Evolutionary conservation across 805 yeast species (phyloP).

Genomic region (Saccharomycopsis oosterbeekiorum): DNA sequence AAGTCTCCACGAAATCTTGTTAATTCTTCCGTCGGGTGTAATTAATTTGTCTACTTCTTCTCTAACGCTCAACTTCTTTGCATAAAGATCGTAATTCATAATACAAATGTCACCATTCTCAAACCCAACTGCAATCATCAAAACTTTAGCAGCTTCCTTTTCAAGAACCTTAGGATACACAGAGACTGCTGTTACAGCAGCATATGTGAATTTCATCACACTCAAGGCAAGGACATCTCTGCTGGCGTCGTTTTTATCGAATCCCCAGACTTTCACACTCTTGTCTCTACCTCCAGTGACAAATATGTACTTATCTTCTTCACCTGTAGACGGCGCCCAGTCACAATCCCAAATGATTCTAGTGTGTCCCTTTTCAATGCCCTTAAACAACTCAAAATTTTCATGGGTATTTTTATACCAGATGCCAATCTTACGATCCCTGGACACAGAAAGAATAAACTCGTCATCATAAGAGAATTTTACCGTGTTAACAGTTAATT

Average conservation of each 20-base stretch:
- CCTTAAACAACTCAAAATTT: conserved; percentile 28
- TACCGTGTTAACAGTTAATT: conserved; percentile 75
- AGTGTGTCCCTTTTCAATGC: conserved; percentile 68
- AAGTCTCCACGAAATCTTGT: conserved; percentile 49
- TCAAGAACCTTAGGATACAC: conserved; percentile 26
- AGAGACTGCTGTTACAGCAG: conserved; percentile 61
- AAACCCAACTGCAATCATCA: conserved; percentile 51
- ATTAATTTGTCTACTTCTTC: conserved; percentile 28
- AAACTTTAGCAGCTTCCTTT: conserved; percentile 23
- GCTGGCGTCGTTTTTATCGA: conserved; percentile 18
- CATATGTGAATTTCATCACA: conserved; percentile 32
- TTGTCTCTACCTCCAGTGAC: conserved; percentile 85
- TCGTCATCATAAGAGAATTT: conserved; percentile 62
- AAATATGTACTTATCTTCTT: conserved; percentile 33
- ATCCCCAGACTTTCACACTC: conserved; percentile 62
- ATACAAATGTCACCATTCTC: conserved; percentile 56
- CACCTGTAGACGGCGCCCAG: conserved; percentile 55
- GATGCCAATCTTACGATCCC: conserved; percentile 79
- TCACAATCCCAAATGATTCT: conserved; percentile 94
- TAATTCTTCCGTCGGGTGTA: conserved; percentile 54
- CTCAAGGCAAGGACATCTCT: neutral
- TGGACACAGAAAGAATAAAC: conserved; percentile 65
- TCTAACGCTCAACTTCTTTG: conserved; percentile 24
- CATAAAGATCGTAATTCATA: conserved; percentile 28
- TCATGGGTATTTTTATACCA: conserved; percentile 40